Evolutionary conservation across 768 basidiomycete genomes (phyloP), one percentile per base, ranked within the genome.

Genomic region (Mycena galopus): DNA sequence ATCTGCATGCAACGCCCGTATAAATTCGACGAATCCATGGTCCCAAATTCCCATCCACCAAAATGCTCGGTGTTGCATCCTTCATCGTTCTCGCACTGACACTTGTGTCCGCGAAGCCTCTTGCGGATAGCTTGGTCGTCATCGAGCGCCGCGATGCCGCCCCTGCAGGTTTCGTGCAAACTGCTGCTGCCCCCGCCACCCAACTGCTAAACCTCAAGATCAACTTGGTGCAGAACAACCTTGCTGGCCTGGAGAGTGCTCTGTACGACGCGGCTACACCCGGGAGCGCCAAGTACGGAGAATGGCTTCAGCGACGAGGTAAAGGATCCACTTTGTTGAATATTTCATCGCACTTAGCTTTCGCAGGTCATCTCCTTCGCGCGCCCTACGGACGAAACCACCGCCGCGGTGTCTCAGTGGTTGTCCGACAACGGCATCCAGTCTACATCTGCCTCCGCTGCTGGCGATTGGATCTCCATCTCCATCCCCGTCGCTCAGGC

Each of bases 221-320:
- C 60, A 81, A 79, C 44, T 78, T 84, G 57, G 78, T 76, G 5
- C 80, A 80, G 70, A 77, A 75, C 60, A 63, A 83, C 75, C 74
- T 79, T 32, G 72, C 74, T 23, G 84, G 81, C 2, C 76, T 84
- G 30, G 78, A 81, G 77, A 75, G 67, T 32, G 79, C 79, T 21
- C 64, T 84, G 7, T 75, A 81, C 61, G 79, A 78, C 39, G 82
- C 81, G 29, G 81, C 80, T 63, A 75, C 74, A 9, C 84, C 84
- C 0, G 65, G 55, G 17, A 82, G 79, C 69, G 55, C 72, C 23
- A 72, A 69, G 50, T 83, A 81, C 69, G 77, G 81, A 21, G 73
- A 82, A 58, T 79, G 81, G 68, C 77, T 84, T 79, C 76, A 50
- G 82, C 73, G 79, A 78, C 30, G 77, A 82, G 77, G 83, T 83